Evolutionary conservation across 2,329 filamentous ascomycete species (phyloP), one percentile per base, ranked within the genome.

Genomic region (Pyrenochaeta sp.): DNA sequence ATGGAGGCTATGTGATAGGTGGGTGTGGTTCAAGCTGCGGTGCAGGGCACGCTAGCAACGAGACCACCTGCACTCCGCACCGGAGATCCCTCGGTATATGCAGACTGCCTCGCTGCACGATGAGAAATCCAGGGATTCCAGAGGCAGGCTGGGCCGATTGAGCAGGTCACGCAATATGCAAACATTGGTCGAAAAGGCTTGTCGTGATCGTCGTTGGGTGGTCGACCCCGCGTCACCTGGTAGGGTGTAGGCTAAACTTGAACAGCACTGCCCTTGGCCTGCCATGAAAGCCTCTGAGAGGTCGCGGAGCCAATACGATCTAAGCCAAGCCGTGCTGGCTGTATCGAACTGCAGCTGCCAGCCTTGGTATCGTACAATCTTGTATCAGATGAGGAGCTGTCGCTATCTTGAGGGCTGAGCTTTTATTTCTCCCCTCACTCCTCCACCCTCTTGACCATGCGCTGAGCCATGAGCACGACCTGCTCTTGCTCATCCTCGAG

Each of bases 171-270:
- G 35, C 45, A 37, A 34, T 24, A 30, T 34, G 35, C 20, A n/a
- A n/a, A n/a, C 21, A 41, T 24, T 30, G 35, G 30, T 20, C 26
- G 17, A 26, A 35, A 19, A 9, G 24, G 15, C 20, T 41, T 14
- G 35, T 24, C 14, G 27, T 15, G 28, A 42, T 31, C 20, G 27
- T 21, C 42, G 45, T 34, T 37, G 37, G 46, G 41, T 35, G 41
- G 17, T 27, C 35, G 30, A 42, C 53, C 53, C 51, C 51, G 53
- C 54, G 52, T 60, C 53, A 58, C 51, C 44, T 44, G 41, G 28
- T 50, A 41, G 17, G 23, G 38, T 41, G 40, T 46, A 52, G 51
- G 51, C 41, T 40, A 45, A 48, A 51, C 43, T 41, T 41, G 43
- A 36, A 53, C n/a, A 43, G 24, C 36, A 35, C 10, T 41, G 14